Conservation (phyloP, 345 rosid species). For the Gossypium sturtianum region DNA sequence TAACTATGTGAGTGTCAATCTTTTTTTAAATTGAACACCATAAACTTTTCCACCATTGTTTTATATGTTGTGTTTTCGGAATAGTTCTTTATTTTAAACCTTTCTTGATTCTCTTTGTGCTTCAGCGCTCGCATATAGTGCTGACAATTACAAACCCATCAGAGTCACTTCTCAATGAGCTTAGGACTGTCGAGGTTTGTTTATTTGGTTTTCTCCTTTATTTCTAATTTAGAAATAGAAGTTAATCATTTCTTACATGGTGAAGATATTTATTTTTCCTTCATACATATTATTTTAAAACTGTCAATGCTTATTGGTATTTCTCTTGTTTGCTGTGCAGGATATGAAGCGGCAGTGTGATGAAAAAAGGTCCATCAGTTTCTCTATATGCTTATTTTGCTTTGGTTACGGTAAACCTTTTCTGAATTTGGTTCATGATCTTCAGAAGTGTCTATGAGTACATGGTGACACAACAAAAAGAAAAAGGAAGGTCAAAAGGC, state of each 20-base stretch:
- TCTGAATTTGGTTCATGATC: conserved; percentile 24
- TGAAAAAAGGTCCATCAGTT: conserved; percentile 28
- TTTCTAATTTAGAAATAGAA: conserved; percentile 13
- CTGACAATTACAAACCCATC: conserved; percentile 83
- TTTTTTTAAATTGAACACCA: conserved; percentile 1
- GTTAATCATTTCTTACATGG: not conserved
- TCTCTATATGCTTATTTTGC: conserved; percentile 3
- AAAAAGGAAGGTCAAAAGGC: conserved; percentile 68
- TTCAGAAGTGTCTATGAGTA: conserved; percentile 69
- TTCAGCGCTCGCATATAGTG: conserved; percentile 78
- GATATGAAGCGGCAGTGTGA: conserved; percentile 98
- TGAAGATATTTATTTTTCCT: not conserved
- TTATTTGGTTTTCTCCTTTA: conserved; percentile 6
- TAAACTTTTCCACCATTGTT: not conserved
- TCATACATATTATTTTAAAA: not conserved
- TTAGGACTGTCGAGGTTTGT: conserved; percentile 92
- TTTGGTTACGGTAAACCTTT: conserved; percentile 15
- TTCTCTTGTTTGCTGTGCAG: conserved; percentile 39
- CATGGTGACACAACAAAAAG: conserved; percentile 73
- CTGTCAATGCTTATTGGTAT: conserved; percentile 12
- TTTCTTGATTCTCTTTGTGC: conserved; percentile 17
- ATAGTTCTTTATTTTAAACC: not conserved
- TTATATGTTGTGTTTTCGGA: not conserved
- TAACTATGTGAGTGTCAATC: conserved; percentile 66
- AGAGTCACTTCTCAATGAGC: conserved; percentile 90